A percentile compares a stretch with the other conserved stretches of the same genome.
phyloP scores from a whole-genome alignment of 345 rosid species.

The Citrus hindsii region DNA sequence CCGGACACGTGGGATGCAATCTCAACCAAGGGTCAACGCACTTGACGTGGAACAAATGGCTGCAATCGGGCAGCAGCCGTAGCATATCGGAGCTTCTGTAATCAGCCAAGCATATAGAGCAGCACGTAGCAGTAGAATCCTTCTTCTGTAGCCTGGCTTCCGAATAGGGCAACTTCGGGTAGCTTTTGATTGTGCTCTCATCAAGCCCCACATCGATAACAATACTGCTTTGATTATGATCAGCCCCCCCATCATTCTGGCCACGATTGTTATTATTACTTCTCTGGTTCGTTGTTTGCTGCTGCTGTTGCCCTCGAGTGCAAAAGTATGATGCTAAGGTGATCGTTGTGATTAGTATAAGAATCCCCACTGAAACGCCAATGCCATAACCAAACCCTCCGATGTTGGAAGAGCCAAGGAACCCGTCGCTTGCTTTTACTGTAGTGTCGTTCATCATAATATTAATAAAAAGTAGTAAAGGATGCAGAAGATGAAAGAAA shows the following conservation, averaged over 20 bases:
- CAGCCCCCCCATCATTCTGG: conserved; percentile 5
- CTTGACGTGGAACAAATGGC: conserved; percentile 69
- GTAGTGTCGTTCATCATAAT: conserved; percentile 9
- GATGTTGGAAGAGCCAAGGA: conserved; percentile 25
- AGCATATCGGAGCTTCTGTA: conserved; percentile 53
- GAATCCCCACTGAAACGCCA: conserved; percentile 48
- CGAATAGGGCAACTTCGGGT: conserved; percentile 68
- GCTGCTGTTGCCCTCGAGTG: conserved; percentile 14
- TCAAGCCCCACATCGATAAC: conserved; percentile 58
- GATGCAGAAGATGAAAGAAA: not conserved
- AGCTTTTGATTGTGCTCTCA: conserved; percentile 64
- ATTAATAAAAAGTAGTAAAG: not conserved
- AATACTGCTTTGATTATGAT: not conserved
- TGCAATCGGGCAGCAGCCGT: conserved; percentile 70
- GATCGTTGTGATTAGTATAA: conserved; percentile 48
- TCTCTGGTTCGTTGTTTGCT: not conserved
- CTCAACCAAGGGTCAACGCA: conserved; percentile 89
- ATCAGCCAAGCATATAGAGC: conserved; percentile 84
- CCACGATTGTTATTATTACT: not conserved
- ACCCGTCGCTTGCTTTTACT: conserved; percentile 4
- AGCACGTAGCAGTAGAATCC: conserved; percentile 53
- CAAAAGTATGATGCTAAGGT: conserved; percentile 50
- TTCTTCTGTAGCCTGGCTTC: conserved; percentile 42
- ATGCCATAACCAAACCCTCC: conserved; percentile 51
- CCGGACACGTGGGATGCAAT: conserved; percentile 70